A percentile compares a stretch with the other conserved stretches of the same genome.
Conservation (phyloP, 179 eudicot species). For the Beta macrorhiza region DNA sequence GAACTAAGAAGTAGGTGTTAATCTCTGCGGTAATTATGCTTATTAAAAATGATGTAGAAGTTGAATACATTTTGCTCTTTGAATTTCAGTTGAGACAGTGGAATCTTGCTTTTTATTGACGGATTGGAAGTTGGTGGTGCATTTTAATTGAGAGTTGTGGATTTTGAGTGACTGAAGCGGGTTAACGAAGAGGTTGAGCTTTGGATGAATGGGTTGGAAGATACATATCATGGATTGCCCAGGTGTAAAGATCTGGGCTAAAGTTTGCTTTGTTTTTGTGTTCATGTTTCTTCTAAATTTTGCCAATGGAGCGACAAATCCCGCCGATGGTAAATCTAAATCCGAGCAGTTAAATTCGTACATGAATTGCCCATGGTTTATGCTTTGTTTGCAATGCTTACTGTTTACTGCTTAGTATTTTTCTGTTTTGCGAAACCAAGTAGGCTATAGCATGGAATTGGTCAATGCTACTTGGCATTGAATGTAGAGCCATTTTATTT, state of each 20-base stretch:
- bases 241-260: slow-evolving; percentile 18
- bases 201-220: slow-evolving; percentile 45
- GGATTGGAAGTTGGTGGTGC: slow-evolving; percentile 24
- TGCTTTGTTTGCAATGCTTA: not conserved
- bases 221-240: slow-evolving; percentile 22
- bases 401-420: not conserved
- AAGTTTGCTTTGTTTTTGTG: slow-evolving; percentile 19
- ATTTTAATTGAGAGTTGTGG: not conserved
- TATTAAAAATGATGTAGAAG: not conserved
- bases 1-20: not conserved
- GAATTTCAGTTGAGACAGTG: not conserved
- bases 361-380: not conserved
- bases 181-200: slow-evolving; percentile 12
- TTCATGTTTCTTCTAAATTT: slow-evolving; percentile 29
- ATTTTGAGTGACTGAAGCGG: not conserved
- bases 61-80: not conserved
- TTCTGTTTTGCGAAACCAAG: not conserved
- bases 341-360: not conserved
- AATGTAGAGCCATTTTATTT: not conserved
- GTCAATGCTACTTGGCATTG: not conserved
- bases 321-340: slow-evolving; percentile 35
- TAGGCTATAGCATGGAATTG: not conserved
- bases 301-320: slow-evolving; percentile 34
- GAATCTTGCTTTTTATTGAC: not conserved
- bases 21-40: not conserved